Percentiles rank a stretch among this genome's conserved stretches.
Conservation (phyloP, 73 alveolate genomes). For the Paramecium primaurelia region DNA sequence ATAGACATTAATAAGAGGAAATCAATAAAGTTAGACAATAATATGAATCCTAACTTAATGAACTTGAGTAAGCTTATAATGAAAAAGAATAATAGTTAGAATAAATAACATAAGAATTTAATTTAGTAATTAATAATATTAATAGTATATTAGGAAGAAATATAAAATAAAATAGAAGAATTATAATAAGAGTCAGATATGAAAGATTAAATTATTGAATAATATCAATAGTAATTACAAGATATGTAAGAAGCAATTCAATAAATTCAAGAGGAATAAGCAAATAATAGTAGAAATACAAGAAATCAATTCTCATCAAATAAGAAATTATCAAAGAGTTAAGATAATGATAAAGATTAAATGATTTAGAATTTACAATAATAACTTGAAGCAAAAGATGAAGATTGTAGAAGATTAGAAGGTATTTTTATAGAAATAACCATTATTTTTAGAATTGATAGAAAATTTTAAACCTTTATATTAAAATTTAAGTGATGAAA, state of each 20-base stretch:
- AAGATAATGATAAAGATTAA: constrained; percentile 2
- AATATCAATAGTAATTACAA: not conserved
- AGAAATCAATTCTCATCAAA: not conserved
- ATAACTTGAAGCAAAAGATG: constrained; percentile 3
- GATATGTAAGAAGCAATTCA: not conserved
- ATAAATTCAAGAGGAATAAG: not conserved
- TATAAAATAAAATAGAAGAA: not conserved
- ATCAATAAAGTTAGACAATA: not conserved
- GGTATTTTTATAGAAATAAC: not conserved
- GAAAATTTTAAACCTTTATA: constrained; percentile 16
- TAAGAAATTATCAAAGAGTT: not conserved
- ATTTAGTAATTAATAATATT: not conserved
- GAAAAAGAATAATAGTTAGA: not conserved
- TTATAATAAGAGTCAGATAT: constrained; percentile 15
- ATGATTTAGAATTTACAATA: not conserved
- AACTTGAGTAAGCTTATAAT: not conserved
- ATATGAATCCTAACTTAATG: not conserved
- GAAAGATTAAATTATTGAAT: constrained; percentile 37
- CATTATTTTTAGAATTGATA: not conserved
- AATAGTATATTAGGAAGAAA: not conserved
- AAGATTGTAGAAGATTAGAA: not conserved
- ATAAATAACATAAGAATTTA: not conserved
- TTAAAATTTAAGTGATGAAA: constrained; percentile 24
- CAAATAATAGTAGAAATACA: not conserved
- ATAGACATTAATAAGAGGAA: not conserved